Percentiles rank a stretch among this genome's conserved stretches.
phyloP scores from a whole-genome alignment of 2,329 filamentous ascomycete genomes.

The Xylaria sp. region DNA sequence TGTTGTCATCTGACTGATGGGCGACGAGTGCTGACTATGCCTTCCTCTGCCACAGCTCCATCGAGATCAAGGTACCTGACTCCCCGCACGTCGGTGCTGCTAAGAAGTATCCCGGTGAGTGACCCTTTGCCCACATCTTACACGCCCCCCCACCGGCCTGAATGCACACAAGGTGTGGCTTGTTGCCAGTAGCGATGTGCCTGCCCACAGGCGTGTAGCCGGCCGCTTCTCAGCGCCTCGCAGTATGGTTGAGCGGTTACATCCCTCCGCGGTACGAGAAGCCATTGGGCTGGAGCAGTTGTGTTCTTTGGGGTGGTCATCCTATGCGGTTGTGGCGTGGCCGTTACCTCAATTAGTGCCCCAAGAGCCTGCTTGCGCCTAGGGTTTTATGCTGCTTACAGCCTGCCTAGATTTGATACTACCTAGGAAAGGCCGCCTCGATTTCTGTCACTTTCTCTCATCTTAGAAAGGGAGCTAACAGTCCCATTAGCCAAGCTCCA shows the following conservation, averaged over 20 bases:
- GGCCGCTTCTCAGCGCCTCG: too few relatives aligned
- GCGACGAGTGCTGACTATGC: conserved; percentile 15
- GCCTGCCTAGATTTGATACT: background rate
- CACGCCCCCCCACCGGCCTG: too few relatives aligned
- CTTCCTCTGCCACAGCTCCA: conserved; percentile 37
- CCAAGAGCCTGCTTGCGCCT: background rate
- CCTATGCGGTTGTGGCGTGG: background rate
- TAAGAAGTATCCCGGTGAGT: conserved; percentile 46
- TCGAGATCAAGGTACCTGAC: conserved; percentile 46
- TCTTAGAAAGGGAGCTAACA: conserved; percentile 11
- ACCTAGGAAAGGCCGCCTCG: too few relatives aligned
- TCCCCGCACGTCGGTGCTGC: conserved; percentile 30
- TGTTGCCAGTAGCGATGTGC: too few relatives aligned
- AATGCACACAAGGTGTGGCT: too few relatives aligned
- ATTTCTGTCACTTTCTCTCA: background rate
- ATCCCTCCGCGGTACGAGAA: background rate
- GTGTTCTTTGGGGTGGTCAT: background rate
- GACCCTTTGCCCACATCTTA: conserved; percentile 3
- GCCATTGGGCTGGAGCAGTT: background rate
- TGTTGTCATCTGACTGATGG: background rate
- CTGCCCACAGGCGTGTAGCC: too few relatives aligned
- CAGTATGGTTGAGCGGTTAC: background rate
- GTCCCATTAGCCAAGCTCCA: conserved; percentile 56
- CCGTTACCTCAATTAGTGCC: background rate
- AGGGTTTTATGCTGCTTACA: background rate